phyloP scores from a whole-genome alignment of 805 yeast genomes.

The Saccharomycopsis microspora region DNA sequence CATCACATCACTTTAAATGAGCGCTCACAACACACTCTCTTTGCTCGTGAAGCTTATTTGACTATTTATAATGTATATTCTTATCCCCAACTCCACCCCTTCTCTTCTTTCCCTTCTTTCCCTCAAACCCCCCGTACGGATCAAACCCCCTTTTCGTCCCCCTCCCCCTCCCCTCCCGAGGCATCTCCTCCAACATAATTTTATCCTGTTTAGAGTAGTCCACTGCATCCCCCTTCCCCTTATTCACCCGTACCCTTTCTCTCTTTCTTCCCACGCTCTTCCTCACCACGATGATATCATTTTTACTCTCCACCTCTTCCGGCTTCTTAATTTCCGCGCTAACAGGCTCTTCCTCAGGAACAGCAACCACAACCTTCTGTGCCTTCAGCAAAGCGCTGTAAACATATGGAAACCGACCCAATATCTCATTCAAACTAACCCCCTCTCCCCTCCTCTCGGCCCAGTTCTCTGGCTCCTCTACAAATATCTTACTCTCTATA shows the following conservation, averaged over 20 bases:
- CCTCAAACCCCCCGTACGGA: no score
- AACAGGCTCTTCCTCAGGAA: background rate
- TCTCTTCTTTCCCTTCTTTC: no score
- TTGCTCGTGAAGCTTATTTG: no score
- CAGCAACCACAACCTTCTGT: constrained; percentile 4
- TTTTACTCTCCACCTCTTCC: constrained; percentile 1
- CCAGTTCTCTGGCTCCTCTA: constrained; percentile 2
- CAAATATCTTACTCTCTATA: constrained; percentile 1
- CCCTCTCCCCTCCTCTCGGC: background rate
- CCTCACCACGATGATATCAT: constrained; percentile 13
- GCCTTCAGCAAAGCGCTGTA: background rate
- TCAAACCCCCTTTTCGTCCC: no score
- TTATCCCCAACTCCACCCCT: no score
- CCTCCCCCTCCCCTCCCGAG: no score
- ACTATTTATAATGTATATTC: no score
- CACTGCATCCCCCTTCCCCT: constrained; percentile 19
- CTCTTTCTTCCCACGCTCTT: constrained; percentile 1
- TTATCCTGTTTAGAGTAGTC: constrained; percentile 36
- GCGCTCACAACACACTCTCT: no score
- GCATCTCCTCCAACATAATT: constrained; percentile 23
- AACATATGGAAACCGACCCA: background rate
- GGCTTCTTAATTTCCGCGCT: background rate
- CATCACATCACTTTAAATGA: no score
- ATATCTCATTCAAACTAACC: constrained; percentile 1
- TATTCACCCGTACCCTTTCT: constrained; percentile 3